phyloP scores from a whole-genome alignment of 345 rosid species.

The Corchorus capsularis region DNA sequence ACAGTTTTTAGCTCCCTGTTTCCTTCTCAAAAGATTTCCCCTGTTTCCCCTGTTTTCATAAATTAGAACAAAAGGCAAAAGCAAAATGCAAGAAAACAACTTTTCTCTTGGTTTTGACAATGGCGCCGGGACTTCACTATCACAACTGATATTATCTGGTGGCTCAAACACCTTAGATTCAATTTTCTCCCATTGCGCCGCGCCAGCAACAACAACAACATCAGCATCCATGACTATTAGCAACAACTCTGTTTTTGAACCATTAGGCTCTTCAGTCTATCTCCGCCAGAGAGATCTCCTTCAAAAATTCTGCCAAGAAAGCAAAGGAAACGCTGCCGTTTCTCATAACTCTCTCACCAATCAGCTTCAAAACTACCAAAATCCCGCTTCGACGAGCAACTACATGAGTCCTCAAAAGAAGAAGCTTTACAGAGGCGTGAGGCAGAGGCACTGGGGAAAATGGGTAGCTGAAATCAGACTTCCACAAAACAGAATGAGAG shows the following conservation, averaged over 20 bases:
- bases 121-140: slow-evolving; percentile 53
- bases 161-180: slow-evolving; percentile 84
- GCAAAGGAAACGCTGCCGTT: slow-evolving; percentile 28
- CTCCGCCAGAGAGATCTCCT: slow-evolving; percentile 82
- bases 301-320: slow-evolving; percentile 59
- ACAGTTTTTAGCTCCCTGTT: slow-evolving; percentile 27
- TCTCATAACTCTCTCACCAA: slow-evolving; percentile 9
- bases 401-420: slow-evolving; percentile 45
- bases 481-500: slow-evolving; percentile 93
- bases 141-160: slow-evolving; percentile 71
- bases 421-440: slow-evolving; percentile 95
- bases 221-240: slow-evolving; percentile 22
- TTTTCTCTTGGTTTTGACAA: slow-evolving; percentile 21
- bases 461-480: slow-evolving; percentile 98
- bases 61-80: slow-evolving; percentile 29
- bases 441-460: slow-evolving; percentile 99
- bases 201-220: slow-evolving; percentile 34
- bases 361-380: slow-evolving; percentile 40
- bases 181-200: slow-evolving; percentile 63
- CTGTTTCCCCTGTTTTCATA: background rate
- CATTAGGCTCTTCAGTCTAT: slow-evolving; percentile 83
- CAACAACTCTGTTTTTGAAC: slow-evolving; percentile 32
- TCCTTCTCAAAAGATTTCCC: slow-evolving; percentile 5
- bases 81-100: slow-evolving; percentile 44
- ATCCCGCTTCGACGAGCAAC: slow-evolving; percentile 29